Evolutionary conservation across 2,329 filamentous ascomycete genomes (phyloP).

Genomic region (Graphiopsis chlorocephala): DNA sequence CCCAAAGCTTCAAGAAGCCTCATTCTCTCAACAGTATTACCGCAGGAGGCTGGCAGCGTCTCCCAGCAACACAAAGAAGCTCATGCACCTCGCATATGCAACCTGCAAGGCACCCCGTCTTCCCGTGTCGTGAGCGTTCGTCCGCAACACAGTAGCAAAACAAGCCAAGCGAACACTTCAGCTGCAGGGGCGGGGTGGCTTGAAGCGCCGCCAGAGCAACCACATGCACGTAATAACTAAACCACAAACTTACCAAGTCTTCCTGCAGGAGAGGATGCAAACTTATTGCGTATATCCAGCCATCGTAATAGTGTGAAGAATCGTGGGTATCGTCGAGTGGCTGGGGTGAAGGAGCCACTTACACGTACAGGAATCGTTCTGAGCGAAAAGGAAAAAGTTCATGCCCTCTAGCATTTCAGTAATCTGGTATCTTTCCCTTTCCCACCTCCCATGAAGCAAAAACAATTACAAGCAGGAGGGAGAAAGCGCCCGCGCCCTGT

Average conservation of each 20-base stretch:
- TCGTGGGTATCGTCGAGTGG: not conserved
- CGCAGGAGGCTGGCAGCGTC: not conserved
- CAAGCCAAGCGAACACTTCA: not conserved
- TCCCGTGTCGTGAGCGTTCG: too few relatives aligned
- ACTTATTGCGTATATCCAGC: not conserved
- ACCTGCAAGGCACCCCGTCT: not conserved
- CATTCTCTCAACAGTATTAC: not conserved
- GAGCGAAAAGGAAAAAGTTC: not conserved
- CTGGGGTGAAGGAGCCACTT: not conserved
- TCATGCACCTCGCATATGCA: not conserved
- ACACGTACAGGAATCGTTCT: too few relatives aligned
- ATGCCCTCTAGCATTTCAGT: not conserved
- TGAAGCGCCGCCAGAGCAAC: not conserved
- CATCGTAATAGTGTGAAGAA: not conserved
- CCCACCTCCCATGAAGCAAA: not conserved
- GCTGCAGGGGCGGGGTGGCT: slow-evolving; percentile 3
- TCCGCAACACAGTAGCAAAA: not conserved
- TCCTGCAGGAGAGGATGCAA: not conserved
- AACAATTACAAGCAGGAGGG: not conserved
- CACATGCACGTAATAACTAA: not conserved
- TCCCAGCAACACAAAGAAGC: not conserved
- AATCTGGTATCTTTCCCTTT: not conserved
- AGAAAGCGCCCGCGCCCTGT: not conserved
- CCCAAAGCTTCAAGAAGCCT: not conserved
- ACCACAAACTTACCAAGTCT: not conserved